These are phyloP conservation scores for Cryphonectria naterciae DNA, from an alignment of 2,329 filamentous ascomycete genomes.

Conservation along the genomic window DNA sequence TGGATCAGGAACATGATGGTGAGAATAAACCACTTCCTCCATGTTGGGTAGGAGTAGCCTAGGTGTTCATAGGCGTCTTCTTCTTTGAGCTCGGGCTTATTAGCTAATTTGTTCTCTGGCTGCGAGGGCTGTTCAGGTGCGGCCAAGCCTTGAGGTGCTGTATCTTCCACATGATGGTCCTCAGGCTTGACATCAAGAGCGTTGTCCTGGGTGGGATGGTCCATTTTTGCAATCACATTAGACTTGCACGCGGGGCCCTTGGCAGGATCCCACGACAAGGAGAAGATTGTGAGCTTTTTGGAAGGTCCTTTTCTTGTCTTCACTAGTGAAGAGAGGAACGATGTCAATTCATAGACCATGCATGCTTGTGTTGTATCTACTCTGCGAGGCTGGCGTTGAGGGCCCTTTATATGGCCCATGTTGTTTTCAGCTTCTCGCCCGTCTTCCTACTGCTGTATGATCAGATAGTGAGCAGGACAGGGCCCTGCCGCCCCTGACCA, in stretches of 20 bases:
- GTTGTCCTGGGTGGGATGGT: neutral
- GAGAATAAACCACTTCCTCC: constrained; percentile 58
- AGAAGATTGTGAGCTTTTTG: neutral
- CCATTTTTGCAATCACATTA: neutral
- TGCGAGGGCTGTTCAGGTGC: neutral
- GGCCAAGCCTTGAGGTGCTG: neutral
- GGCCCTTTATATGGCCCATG: neutral
- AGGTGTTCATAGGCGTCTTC: constrained; percentile 35
- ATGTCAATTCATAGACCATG: neutral
- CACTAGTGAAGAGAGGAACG: neutral
- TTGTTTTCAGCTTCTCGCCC: neutral
- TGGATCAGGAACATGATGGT: constrained; percentile 56
- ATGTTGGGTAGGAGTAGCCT: constrained; percentile 47
- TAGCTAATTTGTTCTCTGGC: neutral
- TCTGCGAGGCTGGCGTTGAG: neutral
- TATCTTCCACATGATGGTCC: neutral
- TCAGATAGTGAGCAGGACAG: neutral
- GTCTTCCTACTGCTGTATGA: neutral
- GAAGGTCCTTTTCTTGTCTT: neutral
- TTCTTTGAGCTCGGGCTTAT: constrained; percentile 31
- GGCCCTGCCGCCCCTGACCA: neutral
- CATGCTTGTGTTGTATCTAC: neutral
- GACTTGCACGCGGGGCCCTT: neutral
- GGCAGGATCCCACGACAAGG: neutral
- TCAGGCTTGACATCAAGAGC: neutral